Evolutionary conservation across 805 yeast genomes (phyloP).

Genomic region (Candida railenensis): DNA sequence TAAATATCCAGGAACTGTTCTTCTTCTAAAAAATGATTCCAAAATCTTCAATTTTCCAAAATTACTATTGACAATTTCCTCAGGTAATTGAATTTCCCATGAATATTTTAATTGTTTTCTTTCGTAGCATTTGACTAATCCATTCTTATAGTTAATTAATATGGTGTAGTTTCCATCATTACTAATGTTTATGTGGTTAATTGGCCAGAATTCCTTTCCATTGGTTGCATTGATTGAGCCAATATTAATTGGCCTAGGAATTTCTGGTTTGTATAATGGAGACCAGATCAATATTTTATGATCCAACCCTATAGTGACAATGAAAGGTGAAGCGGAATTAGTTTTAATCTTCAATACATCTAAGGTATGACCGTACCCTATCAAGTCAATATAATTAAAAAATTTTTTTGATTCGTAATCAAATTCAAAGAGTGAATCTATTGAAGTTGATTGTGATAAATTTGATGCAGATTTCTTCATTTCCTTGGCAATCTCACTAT

Average conservation of each 20-base stretch:
- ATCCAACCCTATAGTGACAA: constrained; percentile 72
- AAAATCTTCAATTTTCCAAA: constrained; percentile 36
- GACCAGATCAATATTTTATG: constrained; percentile 75
- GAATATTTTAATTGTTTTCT: constrained; percentile 51
- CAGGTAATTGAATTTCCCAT: constrained; percentile 51
- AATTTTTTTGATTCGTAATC: constrained; percentile 16
- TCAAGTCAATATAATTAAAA: constrained; percentile 32
- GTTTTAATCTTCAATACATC: constrained; percentile 65
- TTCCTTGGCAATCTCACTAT: background rate
- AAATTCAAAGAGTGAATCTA: constrained; percentile 10
- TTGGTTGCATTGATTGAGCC: constrained; percentile 46
- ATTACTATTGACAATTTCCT: constrained; percentile 20
- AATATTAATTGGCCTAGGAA: constrained; percentile 22
- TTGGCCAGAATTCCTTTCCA: constrained; percentile 59
- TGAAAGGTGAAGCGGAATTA: constrained; percentile 57
- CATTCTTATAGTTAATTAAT: constrained; percentile 48
- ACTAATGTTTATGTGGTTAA: constrained; percentile 55
- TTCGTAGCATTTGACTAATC: constrained; percentile 60
- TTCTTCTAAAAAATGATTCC: constrained; percentile 61
- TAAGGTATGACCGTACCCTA: constrained; percentile 49
- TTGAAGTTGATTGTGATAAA: constrained; percentile 11
- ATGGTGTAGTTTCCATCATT: constrained; percentile 59
- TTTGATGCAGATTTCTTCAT: constrained; percentile 11
- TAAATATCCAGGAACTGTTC: constrained; percentile 48
- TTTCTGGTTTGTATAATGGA: constrained; percentile 41